Evolutionary conservation across 2,329 filamentous ascomycete genomes (phyloP).

Genomic region (Phyllosticta ampelicida): DNA sequence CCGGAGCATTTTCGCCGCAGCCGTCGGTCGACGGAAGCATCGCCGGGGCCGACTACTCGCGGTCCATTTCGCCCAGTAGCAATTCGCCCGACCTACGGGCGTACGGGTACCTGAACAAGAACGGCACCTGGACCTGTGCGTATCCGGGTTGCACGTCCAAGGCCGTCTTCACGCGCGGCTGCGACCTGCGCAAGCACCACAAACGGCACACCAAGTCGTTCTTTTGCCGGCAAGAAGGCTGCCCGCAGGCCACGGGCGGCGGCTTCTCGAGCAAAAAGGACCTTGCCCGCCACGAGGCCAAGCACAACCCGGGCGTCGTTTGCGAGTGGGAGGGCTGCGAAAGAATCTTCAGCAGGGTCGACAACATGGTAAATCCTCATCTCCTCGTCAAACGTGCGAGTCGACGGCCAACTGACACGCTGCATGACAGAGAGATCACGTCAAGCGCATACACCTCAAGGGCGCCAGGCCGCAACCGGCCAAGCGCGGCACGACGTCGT

Average conservation of each 20-base stretch:
- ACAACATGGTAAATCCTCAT: slow-evolving; percentile 44
- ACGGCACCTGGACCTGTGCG: slow-evolving; percentile 47
- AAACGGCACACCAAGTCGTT: slow-evolving; percentile 52
- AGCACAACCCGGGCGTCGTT: slow-evolving; percentile 49
- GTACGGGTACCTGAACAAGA: slow-evolving; percentile 34
- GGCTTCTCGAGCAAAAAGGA: slow-evolving; percentile 56
- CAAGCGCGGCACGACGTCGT: slow-evolving; percentile 9
- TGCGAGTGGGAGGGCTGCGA: slow-evolving; percentile 50
- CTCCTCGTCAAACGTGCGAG: neutral
- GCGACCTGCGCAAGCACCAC: slow-evolving; percentile 52
- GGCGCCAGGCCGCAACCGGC: slow-evolving; percentile 6
- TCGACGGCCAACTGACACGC: neutral
- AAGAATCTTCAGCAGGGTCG: slow-evolving; percentile 48
- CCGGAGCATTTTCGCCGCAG: slow-evolving; percentile 8
- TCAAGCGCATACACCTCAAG: slow-evolving; percentile 31
- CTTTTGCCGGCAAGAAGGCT: slow-evolving; percentile 49
- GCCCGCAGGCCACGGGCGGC: slow-evolving; percentile 44
- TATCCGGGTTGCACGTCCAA: slow-evolving; percentile 50
- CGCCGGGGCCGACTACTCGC: slow-evolving; percentile 16
- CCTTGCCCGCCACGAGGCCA: slow-evolving; percentile 49
- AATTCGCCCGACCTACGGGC: slow-evolving; percentile 25
- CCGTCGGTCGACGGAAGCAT: slow-evolving; percentile 9
- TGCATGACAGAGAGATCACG: slow-evolving; percentile 26
- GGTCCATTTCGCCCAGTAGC: slow-evolving; percentile 29
- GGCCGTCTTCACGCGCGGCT: slow-evolving; percentile 47